These are phyloP conservation scores for Exophiala dermatitidis DNA, from an alignment of 2,329 filamentous ascomycete genomes.

Conservation along the genomic window DNA sequence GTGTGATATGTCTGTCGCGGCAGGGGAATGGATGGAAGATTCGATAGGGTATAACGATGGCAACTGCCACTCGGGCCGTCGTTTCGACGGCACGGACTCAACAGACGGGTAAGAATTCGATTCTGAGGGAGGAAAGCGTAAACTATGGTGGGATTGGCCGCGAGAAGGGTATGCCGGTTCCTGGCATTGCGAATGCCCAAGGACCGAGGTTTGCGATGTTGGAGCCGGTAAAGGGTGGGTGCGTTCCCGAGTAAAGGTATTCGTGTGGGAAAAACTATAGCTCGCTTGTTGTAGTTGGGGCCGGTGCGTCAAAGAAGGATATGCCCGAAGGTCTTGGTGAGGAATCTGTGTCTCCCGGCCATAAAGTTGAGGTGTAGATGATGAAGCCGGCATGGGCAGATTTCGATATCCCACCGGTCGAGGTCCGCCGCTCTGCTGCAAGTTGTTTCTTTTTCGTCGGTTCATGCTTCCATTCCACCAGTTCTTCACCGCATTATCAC, in stretches of 20 bases:
- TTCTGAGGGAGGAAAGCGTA: background rate
- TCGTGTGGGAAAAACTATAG: background rate
- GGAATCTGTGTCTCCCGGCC: background rate
- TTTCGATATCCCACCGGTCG: slow-evolving; percentile 21
- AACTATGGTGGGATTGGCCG: background rate
- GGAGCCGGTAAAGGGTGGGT: background rate
- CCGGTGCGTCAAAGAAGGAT: slow-evolving; percentile 1
- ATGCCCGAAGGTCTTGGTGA: background rate
- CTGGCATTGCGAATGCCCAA: background rate
- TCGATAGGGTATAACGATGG: slow-evolving; percentile 38
- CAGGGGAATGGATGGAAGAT: slow-evolving; percentile 57
- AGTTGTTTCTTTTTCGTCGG: slow-evolving; percentile 38
- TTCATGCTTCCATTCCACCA: slow-evolving; percentile 97
- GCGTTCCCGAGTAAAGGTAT: background rate
- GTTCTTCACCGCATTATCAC: slow-evolving; percentile 94
- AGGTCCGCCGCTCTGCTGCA: slow-evolving; percentile 6
- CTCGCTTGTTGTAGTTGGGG: background rate
- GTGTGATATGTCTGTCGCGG: slow-evolving; percentile 56
- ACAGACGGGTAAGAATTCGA: background rate
- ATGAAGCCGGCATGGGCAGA: slow-evolving; percentile 20
- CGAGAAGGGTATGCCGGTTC: background rate
- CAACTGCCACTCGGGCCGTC: slow-evolving; percentile 9
- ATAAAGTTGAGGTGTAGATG: slow-evolving; percentile 5
- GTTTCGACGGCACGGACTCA: background rate
- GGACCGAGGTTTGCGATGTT: background rate